Percentiles rank a stretch among this genome's conserved stretches.
Evolutionary conservation across 2,329 filamentous ascomycete genomes (phyloP).

Genomic region (Aureobasidium sp.): DNA sequence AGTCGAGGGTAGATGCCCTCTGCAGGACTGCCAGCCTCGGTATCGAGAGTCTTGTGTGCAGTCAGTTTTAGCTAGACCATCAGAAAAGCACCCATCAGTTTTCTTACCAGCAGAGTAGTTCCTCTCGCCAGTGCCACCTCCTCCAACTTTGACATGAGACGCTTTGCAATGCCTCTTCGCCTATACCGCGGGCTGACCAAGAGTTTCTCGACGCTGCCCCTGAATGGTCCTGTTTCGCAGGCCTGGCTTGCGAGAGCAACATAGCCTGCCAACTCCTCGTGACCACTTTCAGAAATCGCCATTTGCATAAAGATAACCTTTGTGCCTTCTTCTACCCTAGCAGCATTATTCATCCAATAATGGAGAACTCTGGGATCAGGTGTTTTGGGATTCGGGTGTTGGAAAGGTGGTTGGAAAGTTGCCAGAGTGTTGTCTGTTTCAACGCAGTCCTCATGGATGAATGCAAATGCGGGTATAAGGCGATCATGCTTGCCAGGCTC

Average conservation of each 20-base stretch:
- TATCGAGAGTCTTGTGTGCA: slow-evolving; percentile 43
- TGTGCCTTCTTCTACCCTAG: slow-evolving; percentile 40
- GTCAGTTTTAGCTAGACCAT: slow-evolving; percentile 14
- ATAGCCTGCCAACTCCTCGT: slow-evolving; percentile 47
- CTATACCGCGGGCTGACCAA: slow-evolving; percentile 49
- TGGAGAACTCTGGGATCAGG: slow-evolving; percentile 40
- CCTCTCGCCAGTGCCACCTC: slow-evolving; percentile 44
- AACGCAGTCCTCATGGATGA: slow-evolving; percentile 54
- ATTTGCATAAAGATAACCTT: slow-evolving; percentile 43
- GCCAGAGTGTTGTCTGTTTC: slow-evolving; percentile 50
- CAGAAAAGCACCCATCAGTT: not conserved
- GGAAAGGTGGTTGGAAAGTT: slow-evolving; percentile 53
- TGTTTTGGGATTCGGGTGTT: slow-evolving; percentile 35
- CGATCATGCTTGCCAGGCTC: slow-evolving; percentile 37
- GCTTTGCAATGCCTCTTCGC: slow-evolving; percentile 45
- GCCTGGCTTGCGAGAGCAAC: slow-evolving; percentile 49
- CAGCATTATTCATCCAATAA: slow-evolving; percentile 51
- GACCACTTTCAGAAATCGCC: slow-evolving; percentile 1
- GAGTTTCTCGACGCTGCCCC: slow-evolving; percentile 52
- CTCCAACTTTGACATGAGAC: slow-evolving; percentile 51
- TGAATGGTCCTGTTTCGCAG: slow-evolving; percentile 51
- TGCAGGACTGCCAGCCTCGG: slow-evolving; percentile 46
- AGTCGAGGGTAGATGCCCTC: slow-evolving; percentile 49
- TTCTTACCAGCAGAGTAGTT: slow-evolving; percentile 48
- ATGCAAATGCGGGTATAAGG: slow-evolving; percentile 51